phyloP scores from a whole-genome alignment of 495 filamentous ascomycete genomes.

The Lepraria neglecta region DNA sequence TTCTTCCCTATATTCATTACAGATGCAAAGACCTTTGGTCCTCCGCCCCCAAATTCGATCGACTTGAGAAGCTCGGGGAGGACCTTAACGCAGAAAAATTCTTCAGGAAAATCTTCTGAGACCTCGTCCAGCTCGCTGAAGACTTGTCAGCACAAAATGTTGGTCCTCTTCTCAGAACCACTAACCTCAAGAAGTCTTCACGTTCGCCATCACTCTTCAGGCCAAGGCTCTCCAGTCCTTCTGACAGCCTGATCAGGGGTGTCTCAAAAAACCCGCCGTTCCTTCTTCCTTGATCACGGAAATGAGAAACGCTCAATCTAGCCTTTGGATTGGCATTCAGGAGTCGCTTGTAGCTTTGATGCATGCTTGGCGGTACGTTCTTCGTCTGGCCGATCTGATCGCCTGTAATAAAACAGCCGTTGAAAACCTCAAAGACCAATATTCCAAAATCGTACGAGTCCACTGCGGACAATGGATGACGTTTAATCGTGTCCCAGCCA shows the following conservation, averaged over 20 bases:
- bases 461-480: conserved; percentile 70
- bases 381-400: conserved; percentile 81
- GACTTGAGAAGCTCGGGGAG: conserved; percentile 94
- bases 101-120: conserved; percentile 89
- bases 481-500: conserved; percentile 83
- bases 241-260: conserved; percentile 79
- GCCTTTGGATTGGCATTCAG: conserved; percentile 83
- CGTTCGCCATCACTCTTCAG: conserved; percentile 78
- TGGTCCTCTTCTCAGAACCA: conserved; percentile 11
- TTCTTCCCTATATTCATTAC: conserved; percentile 87
- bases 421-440: conserved; percentile 85
- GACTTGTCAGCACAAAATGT: conserved; percentile 23
- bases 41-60: conserved; percentile 94
- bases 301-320: conserved; percentile 73
- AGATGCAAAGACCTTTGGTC: conserved; percentile 80
- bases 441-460: conserved; percentile 84
- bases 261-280: conserved; percentile 86
- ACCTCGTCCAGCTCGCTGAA: conserved; percentile 74
- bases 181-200: conserved; percentile 77
- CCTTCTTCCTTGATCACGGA: conserved; percentile 82
- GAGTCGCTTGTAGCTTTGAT: conserved; percentile 80
- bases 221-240: conserved; percentile 85
- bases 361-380: conserved; percentile 79
- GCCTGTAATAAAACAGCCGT: conserved; percentile 61
- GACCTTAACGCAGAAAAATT: conserved; percentile 95